Percentiles rank a stretch among this genome's conserved stretches.
These are phyloP conservation scores for Fusarium albosuccineum DNA, from an alignment of 2,329 filamentous ascomycete species.

Conservation along the genomic window DNA sequence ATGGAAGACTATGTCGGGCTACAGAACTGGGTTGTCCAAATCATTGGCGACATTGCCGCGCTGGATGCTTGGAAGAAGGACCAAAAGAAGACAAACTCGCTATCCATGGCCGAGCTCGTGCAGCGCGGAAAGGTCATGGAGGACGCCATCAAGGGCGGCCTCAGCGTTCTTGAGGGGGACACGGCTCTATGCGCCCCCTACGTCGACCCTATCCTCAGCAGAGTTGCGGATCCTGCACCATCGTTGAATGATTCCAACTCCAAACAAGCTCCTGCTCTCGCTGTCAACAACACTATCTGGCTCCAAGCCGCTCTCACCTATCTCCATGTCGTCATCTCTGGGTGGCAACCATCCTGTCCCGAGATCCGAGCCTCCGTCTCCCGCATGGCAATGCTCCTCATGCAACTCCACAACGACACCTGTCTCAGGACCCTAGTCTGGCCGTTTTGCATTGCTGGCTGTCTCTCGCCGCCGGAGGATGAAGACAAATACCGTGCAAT, in stretches of 20 bases:
- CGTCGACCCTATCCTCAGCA: conserved; percentile 20
- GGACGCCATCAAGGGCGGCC: conserved; percentile 50
- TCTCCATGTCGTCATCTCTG: conserved; percentile 62
- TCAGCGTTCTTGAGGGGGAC: conserved; percentile 49
- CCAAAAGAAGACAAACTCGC: conserved; percentile 55
- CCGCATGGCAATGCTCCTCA: conserved; percentile 52
- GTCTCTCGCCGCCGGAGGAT: conserved; percentile 54
- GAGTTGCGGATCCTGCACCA: conserved; percentile 41
- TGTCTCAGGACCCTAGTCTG: conserved; percentile 55
- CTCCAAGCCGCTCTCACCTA: conserved; percentile 62
- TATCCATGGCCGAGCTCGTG: conserved; percentile 62
- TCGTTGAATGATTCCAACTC: conserved; percentile 36
- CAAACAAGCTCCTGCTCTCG: conserved; percentile 40
- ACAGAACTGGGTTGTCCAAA: conserved; percentile 68
- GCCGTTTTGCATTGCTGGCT: conserved; percentile 59
- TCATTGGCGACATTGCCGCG: conserved; percentile 66
- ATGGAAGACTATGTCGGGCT: conserved; percentile 68
- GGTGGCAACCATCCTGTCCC: conserved; percentile 62
- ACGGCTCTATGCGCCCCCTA: conserved; percentile 1
- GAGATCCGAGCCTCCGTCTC: conserved; percentile 55
- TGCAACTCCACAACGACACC: conserved; percentile 47
- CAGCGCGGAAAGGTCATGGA: conserved; percentile 59
- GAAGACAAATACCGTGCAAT: conserved; percentile 59
- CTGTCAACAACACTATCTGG: conserved; percentile 59
- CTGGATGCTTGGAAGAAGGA: conserved; percentile 69